Evolutionary conservation across 2,329 filamentous ascomycete genomes (phyloP).

Genomic region (Sporothrix phasma): DNA sequence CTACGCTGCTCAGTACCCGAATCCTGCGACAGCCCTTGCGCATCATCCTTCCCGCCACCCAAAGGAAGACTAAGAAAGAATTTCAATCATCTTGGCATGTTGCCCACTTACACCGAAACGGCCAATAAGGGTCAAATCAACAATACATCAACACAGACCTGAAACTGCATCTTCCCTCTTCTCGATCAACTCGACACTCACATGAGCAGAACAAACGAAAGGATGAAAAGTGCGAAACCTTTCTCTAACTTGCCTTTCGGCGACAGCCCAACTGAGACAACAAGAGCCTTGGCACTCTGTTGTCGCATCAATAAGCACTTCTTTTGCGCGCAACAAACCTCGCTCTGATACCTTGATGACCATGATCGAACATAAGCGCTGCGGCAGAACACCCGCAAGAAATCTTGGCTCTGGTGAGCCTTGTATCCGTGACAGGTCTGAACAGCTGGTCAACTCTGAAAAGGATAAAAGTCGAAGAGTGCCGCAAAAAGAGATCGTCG

Average conservation of each 20-base stretch:
- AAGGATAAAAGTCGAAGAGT: too few species aligned
- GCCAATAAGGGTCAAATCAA: neutral
- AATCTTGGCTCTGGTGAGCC: neutral
- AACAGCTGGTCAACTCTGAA: neutral
- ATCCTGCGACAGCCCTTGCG: neutral
- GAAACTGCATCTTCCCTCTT: too few species aligned
- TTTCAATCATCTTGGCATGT: constrained; percentile 8
- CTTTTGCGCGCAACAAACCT: neutral
- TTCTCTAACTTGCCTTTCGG: too few species aligned
- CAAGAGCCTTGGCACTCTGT: neutral
- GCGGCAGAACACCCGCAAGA: neutral
- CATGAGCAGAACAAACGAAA: too few species aligned
- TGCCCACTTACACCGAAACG: constrained; percentile 7
- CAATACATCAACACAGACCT: neutral
- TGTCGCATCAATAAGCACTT: neutral
- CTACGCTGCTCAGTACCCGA: neutral
- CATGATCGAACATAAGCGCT: neutral
- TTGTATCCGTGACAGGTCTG: neutral
- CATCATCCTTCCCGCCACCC: neutral
- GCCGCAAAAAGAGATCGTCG: neutral
- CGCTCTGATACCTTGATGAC: neutral
- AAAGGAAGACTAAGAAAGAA: neutral
- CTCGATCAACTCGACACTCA: too few species aligned
- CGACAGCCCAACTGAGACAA: neutral
- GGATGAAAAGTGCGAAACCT: neutral